Evolutionary conservation across 495 filamentous ascomycete species (phyloP).

Genomic region (Cercophora sp.): DNA sequence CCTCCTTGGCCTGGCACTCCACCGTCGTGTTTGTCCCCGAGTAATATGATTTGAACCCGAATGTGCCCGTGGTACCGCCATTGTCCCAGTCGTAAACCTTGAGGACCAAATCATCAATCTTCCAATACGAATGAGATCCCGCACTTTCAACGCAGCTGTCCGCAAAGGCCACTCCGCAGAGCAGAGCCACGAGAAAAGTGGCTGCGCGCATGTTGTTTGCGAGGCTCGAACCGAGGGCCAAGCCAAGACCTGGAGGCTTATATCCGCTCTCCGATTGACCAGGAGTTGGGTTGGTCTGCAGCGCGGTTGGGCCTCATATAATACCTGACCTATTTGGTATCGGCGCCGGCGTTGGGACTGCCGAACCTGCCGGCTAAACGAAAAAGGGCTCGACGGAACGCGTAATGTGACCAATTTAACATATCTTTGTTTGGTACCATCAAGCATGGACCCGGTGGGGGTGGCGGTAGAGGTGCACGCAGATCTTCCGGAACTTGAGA

Average conservation of each 20-base stretch:
- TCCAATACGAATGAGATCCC: conserved; percentile 17
- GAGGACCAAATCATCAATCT: conserved; percentile 21
- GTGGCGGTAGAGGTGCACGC: background rate
- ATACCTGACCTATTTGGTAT: no score
- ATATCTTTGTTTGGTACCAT: conserved; percentile 4
- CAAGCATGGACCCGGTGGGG: background rate
- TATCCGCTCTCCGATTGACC: no score
- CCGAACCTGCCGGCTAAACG: conserved; percentile 18
- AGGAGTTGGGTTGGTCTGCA: background rate
- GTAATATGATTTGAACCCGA: conserved; percentile 23
- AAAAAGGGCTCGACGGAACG: conserved; percentile 10
- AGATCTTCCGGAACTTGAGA: conserved; percentile 1
- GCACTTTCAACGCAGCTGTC: conserved; percentile 19
- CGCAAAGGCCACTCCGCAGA: conserved; percentile 14
- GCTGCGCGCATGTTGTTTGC: conserved; percentile 16
- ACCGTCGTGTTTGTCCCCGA: conserved; percentile 24
- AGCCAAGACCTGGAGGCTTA: conserved; percentile 1
- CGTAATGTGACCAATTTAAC: conserved; percentile 14
- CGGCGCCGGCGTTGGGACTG: no score
- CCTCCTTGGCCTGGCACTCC: conserved; percentile 20
- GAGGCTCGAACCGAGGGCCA: conserved; percentile 9
- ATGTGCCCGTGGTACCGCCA: conserved; percentile 21
- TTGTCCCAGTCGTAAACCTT: conserved; percentile 26
- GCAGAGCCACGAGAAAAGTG: conserved; percentile 14
- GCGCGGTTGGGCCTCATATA: conserved; percentile 6